Percentiles rank a stretch among this genome's conserved stretches.
Conservation (phyloP, 169 alveolate species). For the Plasmodium relictum region DNA sequence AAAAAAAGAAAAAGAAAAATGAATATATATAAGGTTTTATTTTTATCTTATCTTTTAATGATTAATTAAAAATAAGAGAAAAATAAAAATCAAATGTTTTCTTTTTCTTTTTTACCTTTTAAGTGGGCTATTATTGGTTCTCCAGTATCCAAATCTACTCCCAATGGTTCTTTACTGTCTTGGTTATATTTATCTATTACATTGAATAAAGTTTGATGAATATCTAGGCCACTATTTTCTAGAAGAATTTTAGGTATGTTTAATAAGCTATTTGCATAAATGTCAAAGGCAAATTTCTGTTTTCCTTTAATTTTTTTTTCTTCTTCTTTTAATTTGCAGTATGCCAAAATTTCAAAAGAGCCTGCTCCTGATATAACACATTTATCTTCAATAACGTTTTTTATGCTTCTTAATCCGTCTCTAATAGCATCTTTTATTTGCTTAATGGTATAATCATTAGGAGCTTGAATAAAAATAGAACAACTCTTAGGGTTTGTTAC, state of each 20-base stretch:
- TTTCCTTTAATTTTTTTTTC: slow-evolving; percentile 94
- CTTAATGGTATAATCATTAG: slow-evolving; percentile 97
- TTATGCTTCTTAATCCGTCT: slow-evolving; percentile 98
- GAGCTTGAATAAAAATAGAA: slow-evolving; percentile 97
- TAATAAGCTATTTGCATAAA: slow-evolving; percentile 96
- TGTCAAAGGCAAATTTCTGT: slow-evolving; percentile 96
- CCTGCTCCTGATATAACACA: slow-evolving; percentile 99
- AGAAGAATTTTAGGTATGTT: slow-evolving; percentile 96
- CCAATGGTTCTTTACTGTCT: slow-evolving; percentile 91
- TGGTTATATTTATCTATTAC: slow-evolving; percentile 91
- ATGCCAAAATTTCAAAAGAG: slow-evolving; percentile 96
- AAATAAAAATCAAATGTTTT: background rate
- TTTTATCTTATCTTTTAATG: no score
- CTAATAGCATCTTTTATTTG: slow-evolving; percentile 97
- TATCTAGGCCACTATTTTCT: slow-evolving; percentile 98
- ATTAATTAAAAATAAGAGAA: background rate
- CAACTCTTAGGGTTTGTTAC: slow-evolving; percentile 97
- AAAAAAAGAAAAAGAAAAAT: background rate
- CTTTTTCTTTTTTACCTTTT: slow-evolving; percentile 83
- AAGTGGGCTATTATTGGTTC: slow-evolving; percentile 94
- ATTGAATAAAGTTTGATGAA: slow-evolving; percentile 92
- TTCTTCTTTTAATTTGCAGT: slow-evolving; percentile 88
- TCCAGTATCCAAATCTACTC: slow-evolving; percentile 96
- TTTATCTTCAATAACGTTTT: slow-evolving; percentile 96
- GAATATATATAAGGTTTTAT: background rate